Conservation (phyloP, 2,329 filamentous ascomycete species). For the Juglanconis sp. region DNA sequence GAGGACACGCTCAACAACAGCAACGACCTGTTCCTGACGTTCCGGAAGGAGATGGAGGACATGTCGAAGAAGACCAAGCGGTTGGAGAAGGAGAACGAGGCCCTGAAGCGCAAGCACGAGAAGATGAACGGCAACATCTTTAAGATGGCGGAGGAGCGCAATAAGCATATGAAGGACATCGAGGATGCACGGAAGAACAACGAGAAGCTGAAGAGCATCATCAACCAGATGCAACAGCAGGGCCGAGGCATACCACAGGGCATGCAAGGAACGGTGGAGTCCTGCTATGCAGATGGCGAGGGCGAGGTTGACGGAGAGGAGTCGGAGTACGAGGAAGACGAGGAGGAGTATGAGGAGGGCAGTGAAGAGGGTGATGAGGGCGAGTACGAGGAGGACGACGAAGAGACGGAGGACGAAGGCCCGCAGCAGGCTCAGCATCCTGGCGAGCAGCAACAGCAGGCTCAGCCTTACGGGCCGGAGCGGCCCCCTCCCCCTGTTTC, state of each 20-base stretch:
- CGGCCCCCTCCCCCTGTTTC: conserved; percentile 43
- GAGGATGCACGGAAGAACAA: conserved; percentile 82
- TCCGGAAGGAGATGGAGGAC: conserved; percentile 98
- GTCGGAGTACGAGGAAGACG: conserved; percentile 63
- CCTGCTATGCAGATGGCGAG: conserved; percentile 52
- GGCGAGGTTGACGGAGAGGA: conserved; percentile 52
- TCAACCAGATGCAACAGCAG: conserved; percentile 94
- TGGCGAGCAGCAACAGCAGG: conserved; percentile 29
- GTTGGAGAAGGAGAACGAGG: conserved; percentile 93
- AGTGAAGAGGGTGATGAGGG: conserved; percentile 64
- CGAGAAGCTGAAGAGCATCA: conserved; percentile 88
- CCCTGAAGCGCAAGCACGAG: conserved; percentile 87
- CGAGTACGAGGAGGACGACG: conserved; percentile 32
- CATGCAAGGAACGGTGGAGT: conserved; percentile 58
- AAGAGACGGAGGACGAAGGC: conserved; percentile 33
- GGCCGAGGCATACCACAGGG: conserved; percentile 73
- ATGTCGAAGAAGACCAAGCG: conserved; percentile 99
- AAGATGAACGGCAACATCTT: conserved; percentile 92
- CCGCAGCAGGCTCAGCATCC: conserved; percentile 26
- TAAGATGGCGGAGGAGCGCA: conserved; percentile 93
- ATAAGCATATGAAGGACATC: conserved; percentile 69
- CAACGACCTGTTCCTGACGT: conserved; percentile 94
- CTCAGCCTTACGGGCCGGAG: conserved; percentile 46
- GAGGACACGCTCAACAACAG: conserved; percentile 98
- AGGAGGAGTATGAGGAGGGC: conserved; percentile 61